Evolutionary conservation across 2,329 filamentous ascomycete species (phyloP), one percentile per base, ranked within the genome.

Genomic region (Daldinia sp.): DNA sequence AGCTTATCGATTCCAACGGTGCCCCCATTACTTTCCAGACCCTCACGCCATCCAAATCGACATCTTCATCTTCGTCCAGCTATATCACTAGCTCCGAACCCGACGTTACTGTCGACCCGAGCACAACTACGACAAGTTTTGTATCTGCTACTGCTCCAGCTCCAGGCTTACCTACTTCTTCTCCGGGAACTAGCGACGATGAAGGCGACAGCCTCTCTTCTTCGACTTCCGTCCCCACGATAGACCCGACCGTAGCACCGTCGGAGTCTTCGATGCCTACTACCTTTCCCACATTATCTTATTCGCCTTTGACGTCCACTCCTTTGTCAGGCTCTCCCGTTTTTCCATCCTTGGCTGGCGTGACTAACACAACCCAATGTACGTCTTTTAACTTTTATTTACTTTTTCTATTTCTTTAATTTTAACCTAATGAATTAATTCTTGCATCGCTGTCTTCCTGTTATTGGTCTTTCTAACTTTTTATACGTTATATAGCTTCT

Each of bases 1-100:
- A 88, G 71, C 74, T 85, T 68, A 82, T 88, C 69, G 85, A 88
- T 77, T 78, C 78, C 51, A 75, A 77, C 50, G 86, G 86, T 68
- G 80, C 79, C 30, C 79, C 83, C 55, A 74, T 87, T 51, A 77
- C 80, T 58, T 75, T 83, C 23, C 78, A 82, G 65, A 88, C 86
- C 35, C 71, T 82, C 20, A 62, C 72, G n/a, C 66, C 61, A 13
- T 64, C 69, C 20, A 15, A 23, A 70, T 78, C 80, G 48, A 68
- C 79, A 71, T 78, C 79, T 51, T 76, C 82, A 41, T 77, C 79
- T 72, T 82, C 82, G 30, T 35, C 51, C 62, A 76, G 30, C 56
- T 39, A 59, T 48, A 59, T 80, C 62, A 73, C 82, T 67, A 73
- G 79, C 42, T 35, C 63, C 51, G 59, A 28, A 56, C 39, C 65